phyloP scores from a whole-genome alignment of 176 grass and related monocot genomes.

The Aechmea fasciata region DNA sequence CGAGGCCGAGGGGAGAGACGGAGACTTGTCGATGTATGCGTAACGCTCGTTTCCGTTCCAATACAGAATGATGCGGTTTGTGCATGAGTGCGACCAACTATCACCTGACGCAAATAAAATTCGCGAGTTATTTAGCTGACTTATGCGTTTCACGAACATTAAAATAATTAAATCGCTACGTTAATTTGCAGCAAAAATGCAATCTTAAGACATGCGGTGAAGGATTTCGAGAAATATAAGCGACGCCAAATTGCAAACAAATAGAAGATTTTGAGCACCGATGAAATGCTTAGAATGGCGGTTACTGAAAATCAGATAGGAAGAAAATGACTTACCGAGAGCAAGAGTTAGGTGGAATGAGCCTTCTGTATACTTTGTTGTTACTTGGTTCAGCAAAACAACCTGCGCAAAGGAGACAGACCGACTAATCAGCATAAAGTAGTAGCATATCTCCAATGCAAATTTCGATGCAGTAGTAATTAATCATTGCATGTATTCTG shows the following conservation, averaged over 20 bases:
- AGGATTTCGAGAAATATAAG: not conserved
- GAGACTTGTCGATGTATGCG: constrained; percentile 77
- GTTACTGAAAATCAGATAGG: not conserved
- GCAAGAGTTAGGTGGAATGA: constrained; percentile 91
- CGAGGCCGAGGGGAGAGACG: constrained; percentile 72
- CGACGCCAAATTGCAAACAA: not conserved
- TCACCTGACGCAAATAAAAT: constrained; percentile 44
- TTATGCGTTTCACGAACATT: no score
- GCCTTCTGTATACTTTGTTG: constrained; percentile 83
- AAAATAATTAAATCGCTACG: not conserved
- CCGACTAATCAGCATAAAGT: not conserved
- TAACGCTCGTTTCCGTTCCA: constrained; percentile 67
- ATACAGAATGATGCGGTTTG: constrained; percentile 72
- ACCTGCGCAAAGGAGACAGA: constrained; percentile 51
- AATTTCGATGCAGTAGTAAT: no score
- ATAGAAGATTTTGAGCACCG: not conserved
- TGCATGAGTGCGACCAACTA: constrained; percentile 91
- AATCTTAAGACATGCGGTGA: no score
- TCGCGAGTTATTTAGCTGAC: not conserved
- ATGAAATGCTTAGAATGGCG: constrained; percentile 1
- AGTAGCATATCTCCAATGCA: not conserved
- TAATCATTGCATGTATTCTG: not conserved
- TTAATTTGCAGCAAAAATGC: no score
- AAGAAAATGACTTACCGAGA: constrained; percentile 44
- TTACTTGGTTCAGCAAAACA: constrained; percentile 94